These are phyloP conservation scores for Sordariomycetes sp. DNA, from an alignment of 2,329 filamentous ascomycete genomes.

Conservation along the genomic window DNA sequence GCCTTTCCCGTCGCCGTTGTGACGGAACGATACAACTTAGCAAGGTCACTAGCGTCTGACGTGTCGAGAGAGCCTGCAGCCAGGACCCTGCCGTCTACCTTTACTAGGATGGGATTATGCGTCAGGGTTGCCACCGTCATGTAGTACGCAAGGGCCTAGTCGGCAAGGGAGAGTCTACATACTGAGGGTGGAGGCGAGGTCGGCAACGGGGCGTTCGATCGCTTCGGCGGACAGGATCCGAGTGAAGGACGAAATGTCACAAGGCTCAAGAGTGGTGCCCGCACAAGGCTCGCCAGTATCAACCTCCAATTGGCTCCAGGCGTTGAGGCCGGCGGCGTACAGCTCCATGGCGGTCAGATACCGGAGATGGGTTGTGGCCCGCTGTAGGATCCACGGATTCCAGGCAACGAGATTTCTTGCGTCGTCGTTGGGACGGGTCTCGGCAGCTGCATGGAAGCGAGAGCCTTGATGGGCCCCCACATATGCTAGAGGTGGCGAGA, in stretches of 20 bases:
- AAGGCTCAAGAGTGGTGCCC: conserved; percentile 20
- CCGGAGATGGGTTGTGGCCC: neutral
- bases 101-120: neutral
- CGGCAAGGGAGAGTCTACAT: neutral
- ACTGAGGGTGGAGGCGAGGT: conserved; percentile 37
- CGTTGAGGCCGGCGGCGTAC: conserved; percentile 46
- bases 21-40: neutral
- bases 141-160: neutral
- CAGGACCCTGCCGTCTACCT: neutral
- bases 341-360: conserved; percentile 28
- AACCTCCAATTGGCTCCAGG: conserved; percentile 42
- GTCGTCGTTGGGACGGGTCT: neutral
- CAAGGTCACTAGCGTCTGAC: neutral
- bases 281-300: neutral
- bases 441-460: neutral
- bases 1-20: neutral
- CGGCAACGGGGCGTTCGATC: conserved; percentile 23
- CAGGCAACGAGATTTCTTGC: neutral
- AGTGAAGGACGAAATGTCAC: conserved; percentile 34
- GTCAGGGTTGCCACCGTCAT: neutral
- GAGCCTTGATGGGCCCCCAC: neutral
- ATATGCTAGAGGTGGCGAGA: neutral
- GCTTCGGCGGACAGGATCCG: conserved; percentile 23
- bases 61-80: neutral
- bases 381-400: neutral